Evolutionary conservation across 495 filamentous ascomycete species (phyloP).

Genomic region (Entonaema liquescens): DNA sequence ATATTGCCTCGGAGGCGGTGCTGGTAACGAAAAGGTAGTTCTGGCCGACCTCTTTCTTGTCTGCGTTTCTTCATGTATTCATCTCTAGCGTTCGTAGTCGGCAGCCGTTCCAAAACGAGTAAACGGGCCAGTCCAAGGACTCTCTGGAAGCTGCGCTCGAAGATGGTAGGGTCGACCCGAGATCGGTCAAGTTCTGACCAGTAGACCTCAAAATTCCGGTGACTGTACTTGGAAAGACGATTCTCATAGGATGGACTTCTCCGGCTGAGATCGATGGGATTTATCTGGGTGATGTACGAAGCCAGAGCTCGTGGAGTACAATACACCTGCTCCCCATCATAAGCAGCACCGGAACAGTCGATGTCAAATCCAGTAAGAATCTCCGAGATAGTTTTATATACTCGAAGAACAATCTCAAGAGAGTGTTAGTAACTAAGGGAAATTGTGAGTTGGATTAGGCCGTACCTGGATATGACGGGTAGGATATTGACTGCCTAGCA

Average conservation of each 20-base stretch:
- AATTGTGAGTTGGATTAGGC: not conserved
- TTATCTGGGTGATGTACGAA: slow-evolving; percentile 81
- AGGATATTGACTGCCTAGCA: slow-evolving; percentile 74
- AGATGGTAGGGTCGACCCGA: slow-evolving; percentile 82
- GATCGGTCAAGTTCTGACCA: slow-evolving; percentile 76
- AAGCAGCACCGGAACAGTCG: slow-evolving; percentile 81
- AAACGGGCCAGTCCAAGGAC: slow-evolving; percentile 81
- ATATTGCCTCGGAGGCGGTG: slow-evolving; percentile 64
- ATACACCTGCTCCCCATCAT: slow-evolving; percentile 79
- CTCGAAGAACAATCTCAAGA: slow-evolving; percentile 78
- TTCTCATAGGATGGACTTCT: slow-evolving; percentile 87
- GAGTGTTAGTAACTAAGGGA: slow-evolving; percentile 9
- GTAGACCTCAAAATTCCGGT: slow-evolving; percentile 82
- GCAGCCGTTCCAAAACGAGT: slow-evolving; percentile 80
- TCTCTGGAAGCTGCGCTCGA: slow-evolving; percentile 76
- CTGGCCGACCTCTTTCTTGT: slow-evolving; percentile 71
- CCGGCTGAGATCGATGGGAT: slow-evolving; percentile 78
- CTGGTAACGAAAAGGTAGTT: slow-evolving; percentile 39
- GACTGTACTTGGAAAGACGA: slow-evolving; percentile 86
- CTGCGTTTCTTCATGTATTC: slow-evolving; percentile 70
- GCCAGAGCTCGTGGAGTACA: slow-evolving; percentile 73
- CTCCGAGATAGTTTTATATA: slow-evolving; percentile 82
- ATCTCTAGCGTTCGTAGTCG: slow-evolving; percentile 70
- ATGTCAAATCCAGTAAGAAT: slow-evolving; percentile 89
- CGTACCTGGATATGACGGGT: slow-evolving; percentile 73